Conservation (phyloP, 371 early-diverging fungal species). For the Nosema muscidifuracis region DNA sequence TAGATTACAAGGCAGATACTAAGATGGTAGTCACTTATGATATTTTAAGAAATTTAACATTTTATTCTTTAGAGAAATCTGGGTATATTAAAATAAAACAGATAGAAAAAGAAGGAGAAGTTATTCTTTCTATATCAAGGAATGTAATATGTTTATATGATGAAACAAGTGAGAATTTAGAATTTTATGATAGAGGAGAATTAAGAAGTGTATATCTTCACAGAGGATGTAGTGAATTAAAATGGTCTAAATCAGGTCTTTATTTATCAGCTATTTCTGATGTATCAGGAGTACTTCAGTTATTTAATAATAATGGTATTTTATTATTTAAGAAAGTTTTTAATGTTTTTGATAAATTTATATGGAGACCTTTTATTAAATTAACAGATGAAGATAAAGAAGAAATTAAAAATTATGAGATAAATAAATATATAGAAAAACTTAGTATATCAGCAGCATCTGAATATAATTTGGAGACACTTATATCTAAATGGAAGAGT, state of each 20-base stretch:
- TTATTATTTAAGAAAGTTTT: slow-evolving; percentile 47
- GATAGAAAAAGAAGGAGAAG: slow-evolving; percentile 27
- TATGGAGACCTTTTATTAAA: slow-evolving; percentile 43
- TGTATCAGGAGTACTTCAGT: slow-evolving; percentile 41
- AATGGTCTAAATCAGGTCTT: slow-evolving; percentile 49
- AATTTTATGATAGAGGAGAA: slow-evolving; percentile 48
- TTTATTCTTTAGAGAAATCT: slow-evolving; percentile 35
- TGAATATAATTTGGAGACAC: background rate
- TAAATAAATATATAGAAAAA: background rate
- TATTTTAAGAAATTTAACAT: slow-evolving; percentile 1
- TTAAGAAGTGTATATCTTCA: slow-evolving; percentile 36
- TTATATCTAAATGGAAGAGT: slow-evolving; percentile 39
- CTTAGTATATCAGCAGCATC: background rate
- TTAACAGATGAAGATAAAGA: slow-evolving; percentile 18
- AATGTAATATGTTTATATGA: slow-evolving; percentile 37
- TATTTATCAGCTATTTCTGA: slow-evolving; percentile 35
- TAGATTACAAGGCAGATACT: slow-evolving; percentile 17
- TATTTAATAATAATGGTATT: slow-evolving; percentile 50
- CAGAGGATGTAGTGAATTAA: slow-evolving; percentile 34
- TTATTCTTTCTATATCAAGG: slow-evolving; percentile 3
- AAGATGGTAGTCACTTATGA: slow-evolving; percentile 20
- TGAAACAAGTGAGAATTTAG: slow-evolving; percentile 22
- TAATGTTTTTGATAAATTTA: slow-evolving; percentile 23
- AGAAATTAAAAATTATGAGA: slow-evolving; percentile 9
- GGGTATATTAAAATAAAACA: slow-evolving; percentile 13